Conservation (phyloP, 306 rosid genomes). For the Carpinus fangiana region DNA sequence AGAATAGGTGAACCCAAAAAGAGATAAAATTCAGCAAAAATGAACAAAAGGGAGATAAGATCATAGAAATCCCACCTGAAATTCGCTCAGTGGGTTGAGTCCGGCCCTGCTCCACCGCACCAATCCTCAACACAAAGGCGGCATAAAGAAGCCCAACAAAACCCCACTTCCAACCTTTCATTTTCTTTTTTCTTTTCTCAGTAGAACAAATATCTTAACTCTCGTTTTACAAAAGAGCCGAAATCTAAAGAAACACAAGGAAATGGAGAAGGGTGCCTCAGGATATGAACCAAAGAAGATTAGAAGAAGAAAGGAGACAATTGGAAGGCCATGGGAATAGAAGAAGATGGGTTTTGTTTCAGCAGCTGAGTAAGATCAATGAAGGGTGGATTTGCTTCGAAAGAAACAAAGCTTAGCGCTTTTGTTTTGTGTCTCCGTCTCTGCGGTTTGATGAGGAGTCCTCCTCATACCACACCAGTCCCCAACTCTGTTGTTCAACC, state of each 20-base stretch:
- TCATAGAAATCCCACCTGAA: conserved; percentile 55
- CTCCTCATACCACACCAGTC: conserved; percentile 23
- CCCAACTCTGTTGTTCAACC: neutral
- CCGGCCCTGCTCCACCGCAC: conserved; percentile 55
- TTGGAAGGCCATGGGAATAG: conserved; percentile 18
- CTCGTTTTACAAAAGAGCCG: conserved; percentile 4
- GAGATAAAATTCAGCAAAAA: conserved; percentile 4
- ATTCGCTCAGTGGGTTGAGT: conserved; percentile 83
- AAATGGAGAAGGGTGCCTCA: neutral
- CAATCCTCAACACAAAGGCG: conserved; percentile 41
- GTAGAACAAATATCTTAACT: neutral
- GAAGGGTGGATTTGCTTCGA: conserved; percentile 24
- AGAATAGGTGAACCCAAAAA: conserved; percentile 2
- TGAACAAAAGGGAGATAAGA: neutral
- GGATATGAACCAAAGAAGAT: neutral
- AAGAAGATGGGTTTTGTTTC: conserved; percentile 29
- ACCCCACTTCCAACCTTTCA: conserved; percentile 55
- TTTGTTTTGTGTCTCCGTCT: conserved; percentile 14
- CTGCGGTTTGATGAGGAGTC: conserved; percentile 36
- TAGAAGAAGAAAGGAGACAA: neutral
- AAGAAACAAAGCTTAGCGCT: conserved; percentile 26
- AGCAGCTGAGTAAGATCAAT: conserved; percentile 35
- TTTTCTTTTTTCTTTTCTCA: conserved; percentile 32
- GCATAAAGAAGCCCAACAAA: conserved; percentile 51
- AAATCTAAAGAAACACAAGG: conserved; percentile 1